A percentile compares a stretch with the other conserved stretches of the same genome.
Evolutionary conservation across 306 rosid genomes (phyloP).

Genomic region (Cicer pinnatifidum): DNA sequence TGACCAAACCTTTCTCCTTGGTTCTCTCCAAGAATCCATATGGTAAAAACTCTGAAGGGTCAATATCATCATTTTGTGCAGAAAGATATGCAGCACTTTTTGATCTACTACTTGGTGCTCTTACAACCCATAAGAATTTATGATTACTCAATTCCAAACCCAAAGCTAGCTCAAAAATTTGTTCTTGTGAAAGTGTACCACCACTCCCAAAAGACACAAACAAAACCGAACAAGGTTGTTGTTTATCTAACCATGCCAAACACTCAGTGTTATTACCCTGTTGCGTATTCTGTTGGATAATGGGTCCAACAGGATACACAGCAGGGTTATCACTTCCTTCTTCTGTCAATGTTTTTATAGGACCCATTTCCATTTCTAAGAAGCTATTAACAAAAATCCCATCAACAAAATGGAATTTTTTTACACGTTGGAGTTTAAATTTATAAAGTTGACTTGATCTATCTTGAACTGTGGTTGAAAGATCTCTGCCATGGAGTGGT

Average conservation of each 20-base stretch:
- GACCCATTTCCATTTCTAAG: conserved; percentile 34
- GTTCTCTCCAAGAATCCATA: conserved; percentile 37
- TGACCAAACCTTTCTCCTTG: conserved; percentile 33
- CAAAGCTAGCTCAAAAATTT: conserved; percentile 4
- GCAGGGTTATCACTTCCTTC: neutral
- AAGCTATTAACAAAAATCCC: conserved; percentile 37
- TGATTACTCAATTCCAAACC: conserved; percentile 30
- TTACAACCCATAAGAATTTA: conserved; percentile 26
- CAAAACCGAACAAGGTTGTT: conserved; percentile 41
- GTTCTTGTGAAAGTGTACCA: conserved; percentile 32
- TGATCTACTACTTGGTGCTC: conserved; percentile 29
- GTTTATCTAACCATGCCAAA: conserved; percentile 43
- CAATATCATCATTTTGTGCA: neutral
- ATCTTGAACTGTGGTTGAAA: neutral
- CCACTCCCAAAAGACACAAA: conserved; percentile 50
- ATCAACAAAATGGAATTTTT: neutral
- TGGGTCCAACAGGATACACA: conserved; percentile 36
- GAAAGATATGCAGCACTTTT: neutral
- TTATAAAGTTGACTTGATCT: neutral
- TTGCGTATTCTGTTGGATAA: neutral
- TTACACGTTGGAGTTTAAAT: neutral
- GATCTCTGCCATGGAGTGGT: conserved; percentile 24
- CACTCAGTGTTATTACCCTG: neutral
- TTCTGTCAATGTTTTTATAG: conserved; percentile 14
- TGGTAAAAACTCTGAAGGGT: conserved; percentile 31